A percentile compares a stretch with the other conserved stretches of the same genome.
These are phyloP conservation scores for Trichophyton simii DNA, from an alignment of 2,329 filamentous ascomycete genomes.

Conservation along the genomic window DNA sequence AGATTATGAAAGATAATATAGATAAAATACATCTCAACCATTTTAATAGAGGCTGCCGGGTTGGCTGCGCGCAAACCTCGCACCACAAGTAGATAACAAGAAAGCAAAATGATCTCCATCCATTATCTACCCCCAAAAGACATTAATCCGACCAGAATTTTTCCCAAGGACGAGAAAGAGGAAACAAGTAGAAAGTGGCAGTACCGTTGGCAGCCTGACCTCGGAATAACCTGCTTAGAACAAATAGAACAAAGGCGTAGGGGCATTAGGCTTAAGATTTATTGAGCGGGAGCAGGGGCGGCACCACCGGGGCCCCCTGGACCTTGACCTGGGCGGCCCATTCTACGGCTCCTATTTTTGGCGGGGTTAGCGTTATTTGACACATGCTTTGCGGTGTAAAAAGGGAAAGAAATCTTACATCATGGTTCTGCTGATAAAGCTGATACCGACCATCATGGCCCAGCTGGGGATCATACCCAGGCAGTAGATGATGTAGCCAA, in stretches of 20 bases:
- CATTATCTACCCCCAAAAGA: constrained; percentile 3
- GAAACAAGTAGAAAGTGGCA: not conserved
- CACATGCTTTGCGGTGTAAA: constrained; percentile 4
- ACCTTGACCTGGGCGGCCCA: constrained; percentile 4
- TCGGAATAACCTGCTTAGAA: not conserved
- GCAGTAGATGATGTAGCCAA: constrained; percentile 45
- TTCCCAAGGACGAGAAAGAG: not conserved
- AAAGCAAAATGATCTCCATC: not conserved
- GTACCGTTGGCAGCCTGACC: not conserved
- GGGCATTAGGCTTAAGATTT: not conserved
- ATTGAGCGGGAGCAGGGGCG: constrained; percentile 7
- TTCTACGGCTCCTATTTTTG: constrained; percentile 19
- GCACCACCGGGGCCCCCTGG: constrained; percentile 4
- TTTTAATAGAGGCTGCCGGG: not conserved
- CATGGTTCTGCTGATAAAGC: constrained; percentile 47
- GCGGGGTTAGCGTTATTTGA: not conserved
- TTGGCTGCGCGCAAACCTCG: not conserved
- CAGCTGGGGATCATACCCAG: constrained; percentile 50
- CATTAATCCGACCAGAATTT: not conserved
- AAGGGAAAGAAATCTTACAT: constrained; percentile 41
- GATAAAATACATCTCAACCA: constrained; percentile 1
- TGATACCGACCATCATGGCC: constrained; percentile 52
- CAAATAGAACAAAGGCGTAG: not conserved
- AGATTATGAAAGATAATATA: not conserved
- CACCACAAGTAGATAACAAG: not conserved